Evolutionary conservation across 2,329 filamentous ascomycete genomes (phyloP).

Genomic region (Zymoseptoria ardabiliae): DNA sequence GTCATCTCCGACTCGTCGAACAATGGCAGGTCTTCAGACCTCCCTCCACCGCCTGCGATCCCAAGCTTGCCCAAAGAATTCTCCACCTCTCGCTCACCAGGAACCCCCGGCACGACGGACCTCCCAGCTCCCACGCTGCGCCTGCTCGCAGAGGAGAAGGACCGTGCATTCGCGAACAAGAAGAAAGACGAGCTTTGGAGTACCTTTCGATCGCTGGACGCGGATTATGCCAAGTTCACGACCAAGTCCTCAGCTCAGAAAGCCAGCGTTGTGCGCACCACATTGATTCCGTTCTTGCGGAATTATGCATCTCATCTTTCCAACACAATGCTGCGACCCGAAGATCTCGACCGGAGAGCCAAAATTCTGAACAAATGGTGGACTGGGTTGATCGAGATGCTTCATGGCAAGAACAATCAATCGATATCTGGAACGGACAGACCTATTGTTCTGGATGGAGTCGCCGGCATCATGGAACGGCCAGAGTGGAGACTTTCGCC

Average conservation of each 20-base stretch:
- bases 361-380: conserved; percentile 87
- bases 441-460: conserved; percentile 69
- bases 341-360: conserved; percentile 74
- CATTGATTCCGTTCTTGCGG: conserved; percentile 69
- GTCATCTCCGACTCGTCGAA: conserved; percentile 5
- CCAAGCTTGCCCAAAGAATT: conserved; percentile 42
- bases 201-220: conserved; percentile 60
- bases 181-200: conserved; percentile 65
- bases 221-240: conserved; percentile 66
- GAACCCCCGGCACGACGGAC: conserved; percentile 28
- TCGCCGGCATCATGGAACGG: conserved; percentile 76
- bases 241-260: conserved; percentile 67
- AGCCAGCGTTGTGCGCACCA: conserved; percentile 64
- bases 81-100: conserved; percentile 41
- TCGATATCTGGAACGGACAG: conserved; percentile 78
- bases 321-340: conserved; percentile 58
- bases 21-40: conserved; percentile 1
- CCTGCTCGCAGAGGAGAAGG: conserved; percentile 32
- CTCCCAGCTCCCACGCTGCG: conserved; percentile 39
- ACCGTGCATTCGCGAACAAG: conserved; percentile 29
- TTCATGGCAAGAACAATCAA: conserved; percentile 67
- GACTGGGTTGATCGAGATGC: conserved; percentile 71
- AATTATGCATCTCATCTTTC: conserved; percentile 62
- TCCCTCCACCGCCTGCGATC: conserved; percentile 26
- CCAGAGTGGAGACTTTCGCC: conserved; percentile 77